These are phyloP conservation scores for Penicillium simplicissimum DNA, from an alignment of 495 filamentous ascomycete genomes.

Conservation along the genomic window DNA sequence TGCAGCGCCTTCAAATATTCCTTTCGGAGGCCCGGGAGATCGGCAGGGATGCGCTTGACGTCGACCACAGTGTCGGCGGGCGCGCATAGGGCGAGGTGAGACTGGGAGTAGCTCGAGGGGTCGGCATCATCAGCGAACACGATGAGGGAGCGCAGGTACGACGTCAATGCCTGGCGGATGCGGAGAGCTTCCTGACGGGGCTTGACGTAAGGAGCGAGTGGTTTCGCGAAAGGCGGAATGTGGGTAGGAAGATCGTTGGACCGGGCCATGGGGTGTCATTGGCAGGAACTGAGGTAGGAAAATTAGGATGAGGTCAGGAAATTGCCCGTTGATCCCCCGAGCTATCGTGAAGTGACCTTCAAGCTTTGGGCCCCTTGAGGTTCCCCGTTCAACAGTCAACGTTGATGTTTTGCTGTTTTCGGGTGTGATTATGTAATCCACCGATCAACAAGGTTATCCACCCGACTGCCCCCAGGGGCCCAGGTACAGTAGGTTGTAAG, in stretches of 20 bases:
- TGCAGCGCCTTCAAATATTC: conserved; percentile 61
- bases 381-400: conserved; percentile 1
- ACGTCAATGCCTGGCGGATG: conserved; percentile 47
- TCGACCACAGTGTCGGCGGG: conserved; percentile 35
- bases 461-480: too few species aligned
- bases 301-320: conserved; percentile 1
- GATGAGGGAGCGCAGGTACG: conserved; percentile 45
- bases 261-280: conserved; percentile 27
- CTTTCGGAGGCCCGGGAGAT: conserved; percentile 42
- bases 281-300: conserved; percentile 1
- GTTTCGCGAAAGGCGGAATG: conserved; percentile 45
- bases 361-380: neutral
- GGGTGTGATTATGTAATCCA: conserved; percentile 24
- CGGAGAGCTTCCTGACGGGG: conserved; percentile 45
- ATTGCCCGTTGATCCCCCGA: neutral
- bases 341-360: neutral
- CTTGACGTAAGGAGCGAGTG: conserved; percentile 49
- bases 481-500: too few species aligned
- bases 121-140: conserved; percentile 32
- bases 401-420: conserved; percentile 23
- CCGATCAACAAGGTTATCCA: too few species aligned
- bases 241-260: conserved; percentile 26
- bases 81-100: conserved; percentile 41
- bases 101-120: conserved; percentile 25
- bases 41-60: conserved; percentile 42